Evolutionary conservation across 768 basidiomycete species (phyloP).

Genomic region (Panus rudis): DNA sequence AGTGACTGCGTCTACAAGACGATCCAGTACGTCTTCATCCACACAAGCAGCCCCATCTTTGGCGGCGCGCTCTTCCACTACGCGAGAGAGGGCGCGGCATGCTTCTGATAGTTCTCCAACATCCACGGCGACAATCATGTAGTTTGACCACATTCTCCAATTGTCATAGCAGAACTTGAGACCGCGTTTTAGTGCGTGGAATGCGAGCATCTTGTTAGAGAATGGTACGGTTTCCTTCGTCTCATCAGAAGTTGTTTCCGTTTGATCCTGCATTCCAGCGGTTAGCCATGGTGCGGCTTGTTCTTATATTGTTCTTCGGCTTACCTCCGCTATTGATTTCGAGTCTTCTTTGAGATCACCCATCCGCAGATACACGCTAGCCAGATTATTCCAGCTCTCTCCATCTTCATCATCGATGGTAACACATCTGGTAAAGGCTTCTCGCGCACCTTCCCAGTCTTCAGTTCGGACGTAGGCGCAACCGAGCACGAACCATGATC

Average conservation of each 20-base stretch:
- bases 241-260: conserved; percentile 10
- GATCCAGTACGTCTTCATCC: conserved; percentile 84
- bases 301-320: conserved; percentile 12
- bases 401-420: conserved; percentile 92
- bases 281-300: neutral
- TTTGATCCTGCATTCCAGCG: neutral
- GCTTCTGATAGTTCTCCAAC: conserved; percentile 90
- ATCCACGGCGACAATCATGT: conserved; percentile 89
- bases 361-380: conserved; percentile 87
- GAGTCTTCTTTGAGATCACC: conserved; percentile 34
- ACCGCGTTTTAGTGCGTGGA: conserved; percentile 87
- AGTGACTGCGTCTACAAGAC: conserved; percentile 83
- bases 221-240: conserved; percentile 40
- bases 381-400: conserved; percentile 98
- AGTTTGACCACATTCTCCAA: conserved; percentile 99
- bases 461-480: conserved; percentile 81
- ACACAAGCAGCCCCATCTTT: conserved; percentile 49
- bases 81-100: conserved; percentile 70
- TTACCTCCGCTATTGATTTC: conserved; percentile 24
- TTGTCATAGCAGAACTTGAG: conserved; percentile 79
- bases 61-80: conserved; percentile 68
- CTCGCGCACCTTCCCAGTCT: conserved; percentile 76
- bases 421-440: conserved; percentile 82
- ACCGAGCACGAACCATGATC: conserved; percentile 96
- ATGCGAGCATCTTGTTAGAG: conserved; percentile 79